Base-by-base conservation (phyloP, 2,329 filamentous ascomycete species). In the Penicillium janthinellum region DNA sequence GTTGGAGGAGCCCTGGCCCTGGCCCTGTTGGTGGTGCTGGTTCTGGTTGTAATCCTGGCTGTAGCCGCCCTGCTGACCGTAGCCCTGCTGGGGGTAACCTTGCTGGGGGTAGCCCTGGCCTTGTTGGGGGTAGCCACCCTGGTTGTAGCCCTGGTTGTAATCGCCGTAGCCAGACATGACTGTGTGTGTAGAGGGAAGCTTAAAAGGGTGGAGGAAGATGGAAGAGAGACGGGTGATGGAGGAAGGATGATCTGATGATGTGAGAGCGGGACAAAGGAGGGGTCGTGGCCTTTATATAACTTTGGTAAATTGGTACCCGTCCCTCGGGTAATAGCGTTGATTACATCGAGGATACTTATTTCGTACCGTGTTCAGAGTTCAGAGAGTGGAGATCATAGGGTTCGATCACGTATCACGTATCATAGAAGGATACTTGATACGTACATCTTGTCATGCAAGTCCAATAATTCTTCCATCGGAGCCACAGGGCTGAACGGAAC, bases 111-210 rank as follows among this genome's bases (percentile, higher is more conserved):
- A 68, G 22, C 67, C 66, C 57, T 60, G 58, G 17, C 62, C 64
- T 39, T 67, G 62, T 37, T 64, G 65, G 41, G 56, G 54, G 58
- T 69, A 67, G 56, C 64, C 62, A 58, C 58, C 59, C 49, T 71
- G 68, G 55, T 61, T 61, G 64, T 69, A 68, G 53, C 68, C 67
- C 51, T 66, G 64, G 54, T 67, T 66, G 54, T 70, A 67, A 45
- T 71, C 67, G 55, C 66, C 63, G 68, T 71, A 71, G 53, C 70
- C 69, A 41, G 68, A 67, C 64, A 69, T 69, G 37, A 47, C 54
- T 54, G 53, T 53, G 35, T 42, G 52, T 59, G 63, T n/a, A 41
- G 50, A 50, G 28, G 35, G 45, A 54, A 44, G 22, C 47, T 51
- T 51, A 45, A 48, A 28, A 57, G 34, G 47, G 3, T 45, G 56